A percentile compares a stretch with the other conserved stretches of the same genome.
Conservation (phyloP, 1,284 basidiomycete genomes). For the Leccinum griseonigrum region DNA sequence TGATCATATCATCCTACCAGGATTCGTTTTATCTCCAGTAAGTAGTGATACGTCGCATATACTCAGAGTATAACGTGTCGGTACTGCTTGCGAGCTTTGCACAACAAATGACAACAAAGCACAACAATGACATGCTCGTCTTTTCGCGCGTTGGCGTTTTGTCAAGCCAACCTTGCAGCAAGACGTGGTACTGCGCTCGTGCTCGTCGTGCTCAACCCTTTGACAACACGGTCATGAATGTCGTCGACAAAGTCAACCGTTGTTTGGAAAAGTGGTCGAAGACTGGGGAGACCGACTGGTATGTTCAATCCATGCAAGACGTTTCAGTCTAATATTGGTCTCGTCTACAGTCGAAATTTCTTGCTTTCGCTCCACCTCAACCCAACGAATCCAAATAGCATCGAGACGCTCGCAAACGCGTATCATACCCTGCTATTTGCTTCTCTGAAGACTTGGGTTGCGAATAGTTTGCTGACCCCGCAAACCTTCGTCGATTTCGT, state of each 20-base stretch:
- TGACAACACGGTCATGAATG: slow-evolving; percentile 44
- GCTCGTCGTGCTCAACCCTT: slow-evolving; percentile 11
- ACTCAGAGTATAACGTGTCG: too few species aligned
- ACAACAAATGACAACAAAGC: slow-evolving; percentile 30
- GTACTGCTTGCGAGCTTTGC: background rate
- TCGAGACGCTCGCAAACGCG: slow-evolving; percentile 56
- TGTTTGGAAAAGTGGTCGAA: slow-evolving; percentile 52
- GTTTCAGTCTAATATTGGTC: slow-evolving; percentile 12
- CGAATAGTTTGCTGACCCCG: slow-evolving; percentile 44
- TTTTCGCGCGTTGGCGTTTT: slow-evolving; percentile 20
- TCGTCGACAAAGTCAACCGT: slow-evolving; percentile 45
- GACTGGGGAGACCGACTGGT: slow-evolving; percentile 65
- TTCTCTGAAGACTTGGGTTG: slow-evolving; percentile 55
- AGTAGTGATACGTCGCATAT: too few species aligned
- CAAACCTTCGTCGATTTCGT: slow-evolving; percentile 59
- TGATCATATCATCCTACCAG: too few species aligned
- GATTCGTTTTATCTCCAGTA: too few species aligned
- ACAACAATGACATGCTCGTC: slow-evolving; percentile 28
- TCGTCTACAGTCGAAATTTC: slow-evolving; percentile 49
- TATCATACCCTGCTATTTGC: slow-evolving; percentile 66
- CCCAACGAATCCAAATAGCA: slow-evolving; percentile 47
- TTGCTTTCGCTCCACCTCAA: slow-evolving; percentile 56
- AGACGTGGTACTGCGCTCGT: slow-evolving; percentile 18
- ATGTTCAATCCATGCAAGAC: slow-evolving; percentile 20
- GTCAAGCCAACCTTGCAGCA: slow-evolving; percentile 10